These are phyloP conservation scores for Fusarium hostae DNA, from an alignment of 2,329 filamentous ascomycete genomes.

Conservation along the genomic window DNA sequence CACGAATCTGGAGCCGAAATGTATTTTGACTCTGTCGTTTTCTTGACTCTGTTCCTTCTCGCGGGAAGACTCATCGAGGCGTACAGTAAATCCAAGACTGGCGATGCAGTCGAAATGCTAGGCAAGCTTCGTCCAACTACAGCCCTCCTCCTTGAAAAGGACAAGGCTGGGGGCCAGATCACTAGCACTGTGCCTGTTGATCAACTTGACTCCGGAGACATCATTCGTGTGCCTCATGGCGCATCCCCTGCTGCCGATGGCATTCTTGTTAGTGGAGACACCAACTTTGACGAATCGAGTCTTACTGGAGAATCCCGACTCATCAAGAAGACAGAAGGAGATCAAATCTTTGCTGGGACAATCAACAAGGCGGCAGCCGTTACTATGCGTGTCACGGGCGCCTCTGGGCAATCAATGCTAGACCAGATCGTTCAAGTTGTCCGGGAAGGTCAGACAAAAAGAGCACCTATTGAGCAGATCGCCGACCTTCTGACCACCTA, in stretches of 20 bases:
- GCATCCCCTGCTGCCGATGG: conserved; percentile 89
- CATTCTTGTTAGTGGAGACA: conserved; percentile 68
- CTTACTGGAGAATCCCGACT: conserved; percentile 82
- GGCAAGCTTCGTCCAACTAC: conserved; percentile 81
- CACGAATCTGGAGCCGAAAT: conserved; percentile 54
- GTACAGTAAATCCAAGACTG: conserved; percentile 91
- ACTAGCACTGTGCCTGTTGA: conserved; percentile 67
- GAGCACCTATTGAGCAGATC: conserved; percentile 79
- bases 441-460: conserved; percentile 79
- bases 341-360: conserved; percentile 77
- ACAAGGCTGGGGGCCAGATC: conserved; percentile 49
- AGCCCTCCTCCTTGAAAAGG: conserved; percentile 73
- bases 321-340: conserved; percentile 71
- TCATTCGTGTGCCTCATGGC: conserved; percentile 80
- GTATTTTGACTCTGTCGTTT: conserved; percentile 95
- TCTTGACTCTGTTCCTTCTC: conserved; percentile 88
- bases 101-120: conserved; percentile 84
- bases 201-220: conserved; percentile 78
- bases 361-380: conserved; percentile 76
- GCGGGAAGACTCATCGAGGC: conserved; percentile 80
- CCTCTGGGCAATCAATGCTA: conserved; percentile 77
- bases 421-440: conserved; percentile 83
- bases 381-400: conserved; percentile 70
- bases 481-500: conserved; percentile 79
- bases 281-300: conserved; percentile 88